Evolutionary conservation across 2,329 filamentous ascomycete genomes (phyloP), one percentile per base, ranked within the genome.

Genomic region (Massarina eburnea): DNA sequence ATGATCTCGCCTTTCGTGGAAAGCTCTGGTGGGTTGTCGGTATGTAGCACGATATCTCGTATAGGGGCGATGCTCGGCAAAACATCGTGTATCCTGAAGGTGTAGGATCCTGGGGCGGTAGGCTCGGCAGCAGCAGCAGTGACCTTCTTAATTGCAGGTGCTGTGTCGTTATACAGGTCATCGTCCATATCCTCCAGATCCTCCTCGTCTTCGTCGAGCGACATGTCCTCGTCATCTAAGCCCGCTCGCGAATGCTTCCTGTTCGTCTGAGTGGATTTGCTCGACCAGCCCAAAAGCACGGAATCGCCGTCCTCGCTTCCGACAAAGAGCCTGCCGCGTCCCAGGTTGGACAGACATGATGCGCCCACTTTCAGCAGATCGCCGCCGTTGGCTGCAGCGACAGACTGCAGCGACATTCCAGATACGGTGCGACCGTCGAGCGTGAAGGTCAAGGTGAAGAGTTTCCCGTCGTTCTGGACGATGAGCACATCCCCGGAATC

Each of bases 341-440:
- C 81, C 3, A 97, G 67, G 42, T 78, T 81, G 19, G 84, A 82
- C 2, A 89, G 79, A 50, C 88, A 91, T 1, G 89, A 86, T 20
- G 85, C 80, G 18, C 79, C 74, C 33, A 80, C 78, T 39, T 79
- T 79, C 46, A 95, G 64, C 8, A 88, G 51, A 22, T 72, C 66
- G 7, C 86, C 86, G 8, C 88, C 86, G 19, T 80, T 76, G 43
- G 88, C 82, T 30, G 73, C 60, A 4, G 80, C 64, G 4, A 96
- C 76, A 30, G 81, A 71, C 52, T 82, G 83, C 42, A 99, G 73
- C n/a, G 80, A 83, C 49, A 99, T 77, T 1, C 90, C 91, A 20
- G 91, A 95, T 2, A 99, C 90, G 2, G 89, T 95, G 43, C 94
- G 83, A 14, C 95, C 94, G 65, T 96, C 91, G 49, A 96, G 82